Percentiles rank a stretch among this genome's conserved stretches.
Evolutionary conservation across 768 basidiomycete genomes (phyloP).

Genomic region (Russula ochroleuca): DNA sequence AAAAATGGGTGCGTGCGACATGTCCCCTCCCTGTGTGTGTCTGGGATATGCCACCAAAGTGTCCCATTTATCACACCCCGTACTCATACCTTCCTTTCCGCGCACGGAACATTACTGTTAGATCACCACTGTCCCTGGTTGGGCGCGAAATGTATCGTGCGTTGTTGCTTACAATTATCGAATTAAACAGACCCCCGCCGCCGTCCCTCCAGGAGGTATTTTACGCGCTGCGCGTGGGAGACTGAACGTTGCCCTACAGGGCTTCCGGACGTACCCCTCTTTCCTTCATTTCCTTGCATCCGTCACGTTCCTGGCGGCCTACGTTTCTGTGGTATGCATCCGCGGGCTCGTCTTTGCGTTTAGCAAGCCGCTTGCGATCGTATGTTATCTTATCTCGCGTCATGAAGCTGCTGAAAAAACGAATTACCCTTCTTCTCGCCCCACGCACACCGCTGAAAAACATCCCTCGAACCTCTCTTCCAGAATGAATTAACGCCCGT

Average conservation of each 20-base stretch:
- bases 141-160: conserved; percentile 68
- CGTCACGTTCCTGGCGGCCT: conserved; percentile 57
- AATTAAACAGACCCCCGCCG: neutral
- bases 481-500: conserved; percentile 64
- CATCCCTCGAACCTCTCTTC: neutral
- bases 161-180: conserved; percentile 29
- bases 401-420: neutral
- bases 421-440: too few relatives aligned
- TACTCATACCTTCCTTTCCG: neutral
- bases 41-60: neutral
- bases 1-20: conserved; percentile 64
- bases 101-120: conserved; percentile 31
- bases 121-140: conserved; percentile 90
- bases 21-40: neutral
- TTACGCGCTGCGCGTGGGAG: neutral
- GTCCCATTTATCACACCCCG: neutral
- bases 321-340: conserved; percentile 52
- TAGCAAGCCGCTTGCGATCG: conserved; percentile 55
- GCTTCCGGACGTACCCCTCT: conserved; percentile 77
- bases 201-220: neutral
- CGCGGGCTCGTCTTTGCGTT: conserved; percentile 63
- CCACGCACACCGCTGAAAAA: too few relatives aligned
- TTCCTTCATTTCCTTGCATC: conserved; percentile 75
- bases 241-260: conserved; percentile 40
- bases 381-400: conserved; percentile 36